phyloP scores from a whole-genome alignment of 306 rosid genomes.

The Malus fusca region DNA sequence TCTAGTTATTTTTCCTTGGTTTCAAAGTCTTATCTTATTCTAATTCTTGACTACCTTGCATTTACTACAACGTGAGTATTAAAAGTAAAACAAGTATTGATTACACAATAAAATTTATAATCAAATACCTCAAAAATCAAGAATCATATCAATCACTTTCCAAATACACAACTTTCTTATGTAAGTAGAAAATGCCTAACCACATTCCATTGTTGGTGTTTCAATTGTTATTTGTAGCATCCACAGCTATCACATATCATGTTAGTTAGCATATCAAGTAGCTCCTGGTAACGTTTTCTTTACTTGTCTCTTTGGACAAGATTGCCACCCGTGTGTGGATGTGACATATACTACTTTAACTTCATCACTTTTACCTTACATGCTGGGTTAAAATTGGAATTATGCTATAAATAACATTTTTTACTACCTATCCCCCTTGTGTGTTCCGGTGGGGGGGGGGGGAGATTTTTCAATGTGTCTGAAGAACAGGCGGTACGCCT shows the following conservation, averaged over 20 bases:
- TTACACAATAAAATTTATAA: no score
- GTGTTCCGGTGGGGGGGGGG: no score
- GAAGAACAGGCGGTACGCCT: rapidly evolving
- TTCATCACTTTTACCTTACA: not conserved
- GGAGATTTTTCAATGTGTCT: no score
- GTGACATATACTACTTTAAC: not conserved
- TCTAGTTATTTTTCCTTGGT: not conserved
- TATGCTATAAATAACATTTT: not conserved
- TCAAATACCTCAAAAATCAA: no score
- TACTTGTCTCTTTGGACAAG: not conserved
- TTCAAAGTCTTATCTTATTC: no score
- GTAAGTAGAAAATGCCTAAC: not conserved
- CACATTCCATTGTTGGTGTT: not conserved
- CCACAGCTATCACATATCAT: not conserved
- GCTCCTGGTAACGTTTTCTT: not conserved
- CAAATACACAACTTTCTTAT: no score
- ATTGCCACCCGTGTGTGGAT: not conserved
- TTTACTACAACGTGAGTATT: no score
- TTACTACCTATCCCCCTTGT: no score
- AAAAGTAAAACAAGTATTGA: no score
- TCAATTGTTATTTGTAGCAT: not conserved
- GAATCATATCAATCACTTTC: no score
- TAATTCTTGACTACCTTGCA: no score
- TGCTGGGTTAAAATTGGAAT: not conserved
- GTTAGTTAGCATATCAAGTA: not conserved